Evolutionary conservation across 2,329 filamentous ascomycete genomes (phyloP).

Genomic region (Cadophora luteo-olivacea): DNA sequence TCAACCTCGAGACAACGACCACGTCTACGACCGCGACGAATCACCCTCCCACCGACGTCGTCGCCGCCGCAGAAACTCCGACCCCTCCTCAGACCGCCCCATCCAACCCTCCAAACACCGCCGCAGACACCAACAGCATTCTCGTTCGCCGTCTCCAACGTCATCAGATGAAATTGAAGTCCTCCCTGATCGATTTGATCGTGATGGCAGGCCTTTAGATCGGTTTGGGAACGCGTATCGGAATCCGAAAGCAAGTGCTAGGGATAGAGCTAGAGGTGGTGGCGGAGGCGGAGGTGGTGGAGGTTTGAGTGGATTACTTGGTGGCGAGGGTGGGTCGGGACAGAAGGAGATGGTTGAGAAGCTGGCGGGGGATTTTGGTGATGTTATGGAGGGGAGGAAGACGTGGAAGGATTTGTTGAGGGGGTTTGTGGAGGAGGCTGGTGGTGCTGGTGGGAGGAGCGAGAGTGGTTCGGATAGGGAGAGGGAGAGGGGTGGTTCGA

Average conservation of each 20-base stretch:
- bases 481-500: conserved; percentile 9
- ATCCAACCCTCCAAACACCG: conserved; percentile 34
- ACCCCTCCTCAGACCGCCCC: conserved; percentile 41
- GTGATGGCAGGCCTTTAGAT: conserved; percentile 37
- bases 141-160: conserved; percentile 28
- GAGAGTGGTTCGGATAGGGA: conserved; percentile 10
- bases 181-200: conserved; percentile 43
- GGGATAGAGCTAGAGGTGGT: neutral
- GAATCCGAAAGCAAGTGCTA: neutral
- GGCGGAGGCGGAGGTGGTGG: neutral
- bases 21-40: conserved; percentile 5
- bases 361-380: conserved; percentile 36
- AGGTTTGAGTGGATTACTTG: neutral
- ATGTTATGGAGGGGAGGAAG: conserved; percentile 42
- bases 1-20: conserved; percentile 1
- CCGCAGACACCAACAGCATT: conserved; percentile 26
- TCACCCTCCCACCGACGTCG: conserved; percentile 30
- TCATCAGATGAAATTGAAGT: conserved; percentile 36
- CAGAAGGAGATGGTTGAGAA: conserved; percentile 42
- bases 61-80: conserved; percentile 38
- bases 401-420: conserved; percentile 42
- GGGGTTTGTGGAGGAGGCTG: conserved; percentile 36
- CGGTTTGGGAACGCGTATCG: conserved; percentile 20
- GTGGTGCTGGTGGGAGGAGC: conserved; percentile 10
- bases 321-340: neutral